A percentile compares a stretch with the other conserved stretches of the same genome.
Conservation (phyloP, 176 grass and related monocot genomes). For the Carex myosuroides region DNA sequence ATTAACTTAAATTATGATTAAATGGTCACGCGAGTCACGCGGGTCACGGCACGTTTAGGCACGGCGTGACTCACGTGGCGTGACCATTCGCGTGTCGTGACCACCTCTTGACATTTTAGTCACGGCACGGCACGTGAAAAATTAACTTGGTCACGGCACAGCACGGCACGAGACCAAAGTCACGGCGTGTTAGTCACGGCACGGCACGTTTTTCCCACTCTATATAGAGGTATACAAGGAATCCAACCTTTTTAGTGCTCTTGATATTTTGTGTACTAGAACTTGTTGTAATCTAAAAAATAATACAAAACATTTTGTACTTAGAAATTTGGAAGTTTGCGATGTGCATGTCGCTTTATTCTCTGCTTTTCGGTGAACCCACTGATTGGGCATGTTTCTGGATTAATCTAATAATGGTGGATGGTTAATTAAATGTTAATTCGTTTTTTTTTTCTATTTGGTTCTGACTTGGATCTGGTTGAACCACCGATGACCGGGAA, state of each 20-base stretch:
- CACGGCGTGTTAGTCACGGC: too few species aligned
- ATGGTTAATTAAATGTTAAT: not conserved
- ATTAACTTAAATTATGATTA: too few species aligned
- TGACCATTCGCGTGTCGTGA: too few species aligned
- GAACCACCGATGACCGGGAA: not conserved
- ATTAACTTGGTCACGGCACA: too few species aligned
- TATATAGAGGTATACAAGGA: not conserved
- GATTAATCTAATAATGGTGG: slow-evolving; percentile 1
- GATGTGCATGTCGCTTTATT: slow-evolving; percentile 3
- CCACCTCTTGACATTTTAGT: too few species aligned
- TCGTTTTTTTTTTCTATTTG: not conserved
- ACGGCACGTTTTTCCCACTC: too few species aligned
- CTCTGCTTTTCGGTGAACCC: not conserved
- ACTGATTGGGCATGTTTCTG: not conserved
- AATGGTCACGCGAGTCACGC: too few species aligned
- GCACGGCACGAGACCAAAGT: too few species aligned
- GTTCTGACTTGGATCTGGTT: slow-evolving; percentile 19
- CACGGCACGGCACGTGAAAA: too few species aligned
- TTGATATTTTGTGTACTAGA: slow-evolving; percentile 5
- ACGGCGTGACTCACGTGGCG: too few species aligned
- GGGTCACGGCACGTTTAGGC: too few species aligned
- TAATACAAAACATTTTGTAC: not conserved
- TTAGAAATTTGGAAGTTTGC: slow-evolving; percentile 5
- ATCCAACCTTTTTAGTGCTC: not conserved
- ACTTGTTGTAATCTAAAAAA: not conserved